Base-by-base conservation (phyloP, 805 yeast genomes). In the Sugiyamaella chiloensis region DNA sequence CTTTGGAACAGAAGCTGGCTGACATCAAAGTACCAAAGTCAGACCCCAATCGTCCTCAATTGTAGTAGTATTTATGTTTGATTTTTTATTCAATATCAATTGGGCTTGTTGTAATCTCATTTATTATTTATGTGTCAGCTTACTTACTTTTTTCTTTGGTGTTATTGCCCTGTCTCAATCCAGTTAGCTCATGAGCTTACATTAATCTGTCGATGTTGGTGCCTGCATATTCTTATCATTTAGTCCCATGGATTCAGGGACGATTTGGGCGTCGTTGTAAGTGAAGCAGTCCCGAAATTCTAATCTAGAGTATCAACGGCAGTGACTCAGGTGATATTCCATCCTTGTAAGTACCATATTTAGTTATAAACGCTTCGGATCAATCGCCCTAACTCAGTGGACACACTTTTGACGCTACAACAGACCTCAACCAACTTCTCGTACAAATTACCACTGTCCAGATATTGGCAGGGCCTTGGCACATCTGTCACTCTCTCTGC, bases 391-490 rank as follows among this genome's bases (percentile, higher is more conserved):
- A 11, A n/a, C 27, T 8, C 9, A 50, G 53, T 70, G 34, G 74
- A 70, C 54, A 70, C 74, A 4, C 50, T 70, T 29, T 62, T 72
- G 24, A 69, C 72, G 1, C 58, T 69, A n/a, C 66, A 66, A 40
- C 74, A 70, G 50, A 68, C 74, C 3, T 65, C 72, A 5, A 54
- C 64, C 7, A 62, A 62, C 30, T 60, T 62, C 27, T 54, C 63
- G 43, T 61, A 62, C 51, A 53, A 56, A 23, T 53, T 70, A 42
- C 74, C 74, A 5, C 29, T 67, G 17, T 57, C 56, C 19, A 59
- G 68, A 29, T 67, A 66, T 52, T 70, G 72, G 71, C 56, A 71
- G 19, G 74, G 74, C 0, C 58, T 69, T 17, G 54, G 66, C 1
- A 70, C 72, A 0, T 62, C 70, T 8, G 64, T 68, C 17, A 60